phyloP scores from a whole-genome alignment of 495 filamentous ascomycete species.

The Talaromyces proteolyticus region DNA sequence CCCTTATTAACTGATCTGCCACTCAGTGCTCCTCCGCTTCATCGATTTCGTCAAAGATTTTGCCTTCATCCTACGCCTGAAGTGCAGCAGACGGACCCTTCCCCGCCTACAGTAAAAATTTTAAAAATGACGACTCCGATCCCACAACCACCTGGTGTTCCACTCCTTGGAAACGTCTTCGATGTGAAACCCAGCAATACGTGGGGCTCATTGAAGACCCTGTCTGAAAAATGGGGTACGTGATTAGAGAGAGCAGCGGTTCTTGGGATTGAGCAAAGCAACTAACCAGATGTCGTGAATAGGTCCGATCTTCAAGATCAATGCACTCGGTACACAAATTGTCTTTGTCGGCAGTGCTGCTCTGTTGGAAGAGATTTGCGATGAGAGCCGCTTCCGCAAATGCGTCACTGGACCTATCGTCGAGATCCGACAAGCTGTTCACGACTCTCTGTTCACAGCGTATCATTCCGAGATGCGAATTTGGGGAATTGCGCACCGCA shows the following conservation, averaged over 20 bases:
- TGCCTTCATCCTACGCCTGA: neutral
- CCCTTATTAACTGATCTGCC: neutral
- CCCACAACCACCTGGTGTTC: constrained; percentile 60
- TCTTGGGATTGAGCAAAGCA: neutral
- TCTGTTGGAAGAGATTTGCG: constrained; percentile 64
- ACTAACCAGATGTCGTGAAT: constrained; percentile 8
- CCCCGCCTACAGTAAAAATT: neutral
- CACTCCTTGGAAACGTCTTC: constrained; percentile 62
- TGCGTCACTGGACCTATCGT: constrained; percentile 48
- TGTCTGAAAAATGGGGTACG: constrained; percentile 60
- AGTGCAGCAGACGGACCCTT: neutral
- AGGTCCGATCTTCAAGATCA: constrained; percentile 70
- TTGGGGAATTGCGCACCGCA: constrained; percentile 72
- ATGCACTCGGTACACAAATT: constrained; percentile 42
- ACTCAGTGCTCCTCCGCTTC: neutral
- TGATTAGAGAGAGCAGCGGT: neutral
- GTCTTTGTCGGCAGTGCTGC: constrained; percentile 50
- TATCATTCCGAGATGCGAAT: constrained; percentile 44
- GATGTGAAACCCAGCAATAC: constrained; percentile 57
- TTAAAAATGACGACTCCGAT: constrained; percentile 41
- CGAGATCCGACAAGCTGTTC: constrained; percentile 56
- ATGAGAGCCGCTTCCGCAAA: constrained; percentile 68
- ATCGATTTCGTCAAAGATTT: neutral
- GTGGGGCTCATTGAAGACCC: constrained; percentile 53
- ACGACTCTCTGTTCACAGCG: constrained; percentile 73